These are phyloP conservation scores for Apiospora marii DNA, from an alignment of 2,329 filamentous ascomycete species.

Conservation along the genomic window DNA sequence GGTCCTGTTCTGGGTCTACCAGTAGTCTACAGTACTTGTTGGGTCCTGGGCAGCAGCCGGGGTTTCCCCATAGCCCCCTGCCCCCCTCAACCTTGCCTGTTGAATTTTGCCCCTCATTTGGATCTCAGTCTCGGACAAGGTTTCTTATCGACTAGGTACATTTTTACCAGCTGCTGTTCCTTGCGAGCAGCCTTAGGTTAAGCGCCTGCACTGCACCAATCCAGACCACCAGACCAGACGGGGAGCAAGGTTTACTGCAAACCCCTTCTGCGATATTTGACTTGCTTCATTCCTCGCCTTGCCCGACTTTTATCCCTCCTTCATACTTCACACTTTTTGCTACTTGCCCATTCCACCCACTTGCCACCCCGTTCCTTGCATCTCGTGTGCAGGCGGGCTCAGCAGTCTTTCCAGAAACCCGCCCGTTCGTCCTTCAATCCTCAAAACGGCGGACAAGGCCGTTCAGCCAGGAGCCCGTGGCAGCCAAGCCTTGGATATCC, in stretches of 20 bases:
- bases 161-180: conserved; percentile 6
- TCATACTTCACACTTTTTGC: conserved; percentile 3
- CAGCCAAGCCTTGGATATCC: conserved; percentile 29
- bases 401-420: conserved; percentile 17
- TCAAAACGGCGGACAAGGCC: conserved; percentile 24
- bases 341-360: conserved; percentile 1
- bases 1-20: conserved; percentile 13
- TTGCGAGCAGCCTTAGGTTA: conserved; percentile 3
- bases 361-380: conserved; percentile 9
- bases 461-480: conserved; percentile 23
- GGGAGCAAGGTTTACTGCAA: conserved; percentile 5
- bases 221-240: background rate
- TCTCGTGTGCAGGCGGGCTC: conserved; percentile 16
- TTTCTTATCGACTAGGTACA: background rate
- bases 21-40: too few relatives aligned
- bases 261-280: background rate
- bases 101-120: conserved; percentile 16
- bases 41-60: conserved; percentile 9
- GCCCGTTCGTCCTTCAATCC: conserved; percentile 13
- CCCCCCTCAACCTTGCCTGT: background rate
- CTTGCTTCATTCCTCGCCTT: conserved; percentile 2
- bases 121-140: conserved; percentile 4
- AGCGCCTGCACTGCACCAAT: conserved; percentile 10
- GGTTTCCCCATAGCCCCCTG: conserved; percentile 6
- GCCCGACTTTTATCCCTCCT: background rate